These are phyloP conservation scores for Fagus sylvatica DNA, from an alignment of 306 rosid genomes.

Conservation along the genomic window DNA sequence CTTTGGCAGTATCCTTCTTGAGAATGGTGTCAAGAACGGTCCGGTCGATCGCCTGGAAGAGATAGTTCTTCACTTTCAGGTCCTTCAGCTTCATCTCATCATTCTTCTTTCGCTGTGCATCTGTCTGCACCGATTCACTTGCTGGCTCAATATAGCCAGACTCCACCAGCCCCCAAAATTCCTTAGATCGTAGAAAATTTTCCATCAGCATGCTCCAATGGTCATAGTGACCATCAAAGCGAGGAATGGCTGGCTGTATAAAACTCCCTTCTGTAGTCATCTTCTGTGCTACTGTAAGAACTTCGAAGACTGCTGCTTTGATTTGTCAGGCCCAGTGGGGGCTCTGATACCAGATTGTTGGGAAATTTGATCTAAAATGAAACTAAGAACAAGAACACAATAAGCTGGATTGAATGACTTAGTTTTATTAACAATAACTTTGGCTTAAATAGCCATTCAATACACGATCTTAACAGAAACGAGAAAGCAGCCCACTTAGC, in stretches of 20 bases:
- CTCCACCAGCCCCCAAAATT: slow-evolving; percentile 9
- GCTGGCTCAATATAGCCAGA: slow-evolving; percentile 16
- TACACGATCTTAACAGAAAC: slow-evolving; percentile 5
- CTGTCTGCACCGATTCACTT: background rate
- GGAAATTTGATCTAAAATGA: slow-evolving; percentile 18
- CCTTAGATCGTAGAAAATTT: slow-evolving; percentile 10
- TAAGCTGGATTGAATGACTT: slow-evolving; percentile 3
- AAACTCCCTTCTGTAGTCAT: slow-evolving; percentile 13
- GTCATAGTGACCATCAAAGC: slow-evolving; percentile 20
- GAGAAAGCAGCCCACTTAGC: slow-evolving; percentile 13
- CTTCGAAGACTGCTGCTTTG: slow-evolving; percentile 8
- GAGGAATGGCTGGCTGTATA: slow-evolving; percentile 10
- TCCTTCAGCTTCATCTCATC: slow-evolving; percentile 12
- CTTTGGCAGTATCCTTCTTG: slow-evolving; percentile 9
- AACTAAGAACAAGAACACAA: slow-evolving; percentile 14
- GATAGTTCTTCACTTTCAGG: slow-evolving; percentile 4
- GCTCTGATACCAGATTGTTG: background rate
- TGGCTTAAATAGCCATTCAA: too few relatives aligned
- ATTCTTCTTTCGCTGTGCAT: background rate
- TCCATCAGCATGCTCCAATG: slow-evolving; percentile 21
- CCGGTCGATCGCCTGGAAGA: background rate
- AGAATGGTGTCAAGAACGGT: slow-evolving; percentile 8
- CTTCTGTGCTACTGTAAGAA: slow-evolving; percentile 7
- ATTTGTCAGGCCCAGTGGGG: background rate
- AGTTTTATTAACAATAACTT: slow-evolving; percentile 18